A percentile compares a stretch with the other conserved stretches of the same genome.
phyloP scores from a whole-genome alignment of 306 rosid genomes.

The Cajanus cajan region DNA sequence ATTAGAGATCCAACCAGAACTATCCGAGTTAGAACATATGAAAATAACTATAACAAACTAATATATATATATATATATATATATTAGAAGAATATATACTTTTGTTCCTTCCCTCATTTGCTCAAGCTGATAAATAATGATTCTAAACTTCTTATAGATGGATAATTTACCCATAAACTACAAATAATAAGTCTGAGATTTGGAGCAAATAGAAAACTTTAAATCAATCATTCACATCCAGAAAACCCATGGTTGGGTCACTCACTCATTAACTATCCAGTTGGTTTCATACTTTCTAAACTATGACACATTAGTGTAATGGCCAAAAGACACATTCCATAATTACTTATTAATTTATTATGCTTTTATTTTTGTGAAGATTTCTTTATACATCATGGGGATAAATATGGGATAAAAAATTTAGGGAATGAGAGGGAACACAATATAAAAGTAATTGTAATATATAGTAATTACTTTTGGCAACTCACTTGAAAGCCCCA shows the following conservation, averaged over 20 bases:
- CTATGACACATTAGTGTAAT: background rate
- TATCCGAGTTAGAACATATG: no score
- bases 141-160: background rate
- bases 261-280: background rate
- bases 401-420: background rate
- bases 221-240: background rate
- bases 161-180: background rate
- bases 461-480: background rate
- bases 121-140: background rate
- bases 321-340: background rate
- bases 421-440: background rate
- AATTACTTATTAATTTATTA: background rate
- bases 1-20: no score
- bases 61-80: no score
- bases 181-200: background rate
- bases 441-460: conserved; percentile 5
- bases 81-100: no score
- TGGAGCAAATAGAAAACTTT: no score
- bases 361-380: background rate
- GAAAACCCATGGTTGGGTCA: conserved; percentile 9
- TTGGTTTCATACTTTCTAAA: background rate
- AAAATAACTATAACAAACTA: no score
- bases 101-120: background rate
- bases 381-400: background rate
- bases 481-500: conserved; percentile 81